Evolutionary conservation across 2,329 filamentous ascomycete species (phyloP).

Genomic region (Venturia aucupariae): DNA sequence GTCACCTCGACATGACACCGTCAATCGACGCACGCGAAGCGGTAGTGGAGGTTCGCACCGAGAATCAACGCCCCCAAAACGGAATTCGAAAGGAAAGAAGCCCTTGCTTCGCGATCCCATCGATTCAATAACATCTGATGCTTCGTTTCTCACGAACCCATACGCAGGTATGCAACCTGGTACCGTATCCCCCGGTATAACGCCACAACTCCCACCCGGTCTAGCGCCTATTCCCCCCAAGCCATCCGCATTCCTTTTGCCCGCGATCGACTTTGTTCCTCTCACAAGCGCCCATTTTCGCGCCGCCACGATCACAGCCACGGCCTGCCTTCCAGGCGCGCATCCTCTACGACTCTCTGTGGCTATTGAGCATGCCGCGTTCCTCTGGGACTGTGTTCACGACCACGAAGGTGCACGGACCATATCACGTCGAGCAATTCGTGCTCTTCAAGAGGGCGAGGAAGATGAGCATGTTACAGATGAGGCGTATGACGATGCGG

Average conservation of each 20-base stretch:
- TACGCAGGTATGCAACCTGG: constrained; percentile 33
- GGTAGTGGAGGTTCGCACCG: constrained; percentile 6
- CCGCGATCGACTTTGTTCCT: constrained; percentile 70
- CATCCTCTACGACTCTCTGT: constrained; percentile 84
- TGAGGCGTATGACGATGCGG: constrained; percentile 87
- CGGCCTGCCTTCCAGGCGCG: constrained; percentile 69
- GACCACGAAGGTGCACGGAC: constrained; percentile 67
- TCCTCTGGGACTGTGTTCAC: constrained; percentile 85
- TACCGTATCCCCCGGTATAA: constrained; percentile 28
- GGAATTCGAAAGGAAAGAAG: constrained; percentile 19
- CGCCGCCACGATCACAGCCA: constrained; percentile 65
- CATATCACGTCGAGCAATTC: constrained; percentile 72
- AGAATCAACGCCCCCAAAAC: constrained; percentile 6
- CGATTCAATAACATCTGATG: constrained; percentile 39
- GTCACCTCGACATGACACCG: constrained; percentile 1
- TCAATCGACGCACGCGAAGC: constrained; percentile 2
- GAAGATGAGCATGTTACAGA: constrained; percentile 93
- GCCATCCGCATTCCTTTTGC: constrained; percentile 65
- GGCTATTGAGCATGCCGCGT: constrained; percentile 86
- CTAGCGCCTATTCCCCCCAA: constrained; percentile 27
- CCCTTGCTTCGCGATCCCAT: constrained; percentile 39
- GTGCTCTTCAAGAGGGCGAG: constrained; percentile 81
- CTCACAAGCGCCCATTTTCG: constrained; percentile 73
- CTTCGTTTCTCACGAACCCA: constrained; percentile 43
- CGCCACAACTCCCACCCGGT: constrained; percentile 15